A percentile compares a stretch with the other conserved stretches of the same genome.
These are phyloP conservation scores for Fusarium sp. DNA, from an alignment of 2,329 filamentous ascomycete genomes.

Conservation along the genomic window DNA sequence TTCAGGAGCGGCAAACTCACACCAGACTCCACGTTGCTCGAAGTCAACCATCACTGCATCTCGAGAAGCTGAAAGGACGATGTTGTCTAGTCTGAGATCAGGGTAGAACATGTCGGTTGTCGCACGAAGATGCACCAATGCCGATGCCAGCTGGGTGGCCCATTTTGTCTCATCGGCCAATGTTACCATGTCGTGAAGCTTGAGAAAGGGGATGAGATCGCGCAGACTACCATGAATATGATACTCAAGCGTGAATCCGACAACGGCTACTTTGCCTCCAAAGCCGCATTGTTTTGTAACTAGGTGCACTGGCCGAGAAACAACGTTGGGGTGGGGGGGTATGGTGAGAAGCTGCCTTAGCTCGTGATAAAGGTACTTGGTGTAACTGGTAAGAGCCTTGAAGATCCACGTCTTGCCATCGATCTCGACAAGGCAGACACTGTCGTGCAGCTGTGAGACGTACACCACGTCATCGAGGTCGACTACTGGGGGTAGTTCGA, in stretches of 20 bases:
- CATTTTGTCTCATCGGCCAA: conserved; percentile 62
- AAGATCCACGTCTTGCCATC: conserved; percentile 60
- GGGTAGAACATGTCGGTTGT: conserved; percentile 64
- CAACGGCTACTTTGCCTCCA: conserved; percentile 64
- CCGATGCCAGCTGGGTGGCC: conserved; percentile 64
- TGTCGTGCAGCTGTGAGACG: conserved; percentile 67
- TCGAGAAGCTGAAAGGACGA: conserved; percentile 61
- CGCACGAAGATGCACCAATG: conserved; percentile 61
- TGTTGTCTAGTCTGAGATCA: conserved; percentile 69
- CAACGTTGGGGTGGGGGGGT: conserved; percentile 63
- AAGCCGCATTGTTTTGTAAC: conserved; percentile 67
- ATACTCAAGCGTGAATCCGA: conserved; percentile 68
- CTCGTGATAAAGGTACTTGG: conserved; percentile 72
- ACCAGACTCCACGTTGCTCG: conserved; percentile 72
- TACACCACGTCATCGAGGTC: conserved; percentile 64
- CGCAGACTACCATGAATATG: conserved; percentile 66
- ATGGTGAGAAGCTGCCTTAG: conserved; percentile 65
- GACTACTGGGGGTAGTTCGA: conserved; percentile 58
- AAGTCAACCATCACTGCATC: conserved; percentile 70
- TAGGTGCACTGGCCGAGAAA: conserved; percentile 63
- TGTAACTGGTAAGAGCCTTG: conserved; percentile 67
- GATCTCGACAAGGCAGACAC: conserved; percentile 65
- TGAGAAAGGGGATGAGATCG: conserved; percentile 64
- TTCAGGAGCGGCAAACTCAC: conserved; percentile 69
- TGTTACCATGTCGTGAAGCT: conserved; percentile 57